Percentiles rank a stretch among this genome's conserved stretches.
phyloP scores from a whole-genome alignment of 2,329 filamentous ascomycete genomes.

The Arthrobotrys megalospora region DNA sequence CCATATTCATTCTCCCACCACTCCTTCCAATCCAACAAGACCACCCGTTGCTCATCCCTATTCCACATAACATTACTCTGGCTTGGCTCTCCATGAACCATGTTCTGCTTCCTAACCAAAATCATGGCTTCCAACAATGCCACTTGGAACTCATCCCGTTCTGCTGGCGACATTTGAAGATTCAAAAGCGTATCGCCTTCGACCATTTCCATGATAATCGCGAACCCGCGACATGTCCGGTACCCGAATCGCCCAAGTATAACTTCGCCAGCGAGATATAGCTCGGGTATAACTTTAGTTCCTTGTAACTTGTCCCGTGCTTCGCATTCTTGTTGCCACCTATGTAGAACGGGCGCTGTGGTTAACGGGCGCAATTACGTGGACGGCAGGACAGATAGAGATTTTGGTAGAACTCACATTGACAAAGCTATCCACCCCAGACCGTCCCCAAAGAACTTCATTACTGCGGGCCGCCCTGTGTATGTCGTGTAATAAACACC shows the following conservation, averaged over 20 bases:
- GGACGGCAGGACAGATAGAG: background rate
- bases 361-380: background rate
- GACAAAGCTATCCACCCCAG: slow-evolving; percentile 37
- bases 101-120: slow-evolving; percentile 33
- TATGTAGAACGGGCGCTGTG: background rate
- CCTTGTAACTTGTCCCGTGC: slow-evolving; percentile 30
- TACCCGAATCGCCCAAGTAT: slow-evolving; percentile 35
- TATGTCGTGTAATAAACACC: slow-evolving; percentile 48
- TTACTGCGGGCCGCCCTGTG: slow-evolving; percentile 28
- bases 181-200: slow-evolving; percentile 32
- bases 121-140: slow-evolving; percentile 40
- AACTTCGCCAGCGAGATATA: slow-evolving; percentile 41
- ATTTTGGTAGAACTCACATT: slow-evolving; percentile 25
- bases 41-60: slow-evolving; percentile 14
- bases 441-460: slow-evolving; percentile 52
- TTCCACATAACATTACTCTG: slow-evolving; percentile 46
- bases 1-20: slow-evolving; percentile 55
- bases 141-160: slow-evolving; percentile 28
- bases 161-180: slow-evolving; percentile 19
- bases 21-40: slow-evolving; percentile 48
- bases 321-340: slow-evolving; percentile 54
- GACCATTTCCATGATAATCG: slow-evolving; percentile 46
- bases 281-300: slow-evolving; percentile 30
- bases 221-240: slow-evolving; percentile 39
- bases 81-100: slow-evolving; percentile 45